These are phyloP conservation scores for Atkinsonella hypoxylon DNA, from an alignment of 2,329 filamentous ascomycete species.

Conservation along the genomic window DNA sequence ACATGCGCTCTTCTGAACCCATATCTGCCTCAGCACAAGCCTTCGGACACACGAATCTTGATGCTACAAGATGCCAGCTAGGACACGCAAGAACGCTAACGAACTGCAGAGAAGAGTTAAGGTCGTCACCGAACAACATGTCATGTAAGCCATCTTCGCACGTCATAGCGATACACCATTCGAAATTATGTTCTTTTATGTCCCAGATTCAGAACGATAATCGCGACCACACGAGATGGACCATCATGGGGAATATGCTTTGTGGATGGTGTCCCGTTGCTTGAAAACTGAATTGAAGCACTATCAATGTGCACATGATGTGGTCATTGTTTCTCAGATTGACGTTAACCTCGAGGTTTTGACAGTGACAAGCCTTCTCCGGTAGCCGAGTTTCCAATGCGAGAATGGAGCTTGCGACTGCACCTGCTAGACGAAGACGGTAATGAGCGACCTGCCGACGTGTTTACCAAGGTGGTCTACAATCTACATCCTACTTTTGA, in stretches of 20 bases:
- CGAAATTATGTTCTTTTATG: neutral
- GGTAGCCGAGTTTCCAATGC: slow-evolving; percentile 82
- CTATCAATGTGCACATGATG: neutral
- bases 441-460: slow-evolving; percentile 67
- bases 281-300: neutral
- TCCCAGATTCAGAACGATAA: neutral
- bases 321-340: neutral
- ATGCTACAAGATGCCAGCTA: slow-evolving; percentile 4
- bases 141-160: slow-evolving; percentile 51
- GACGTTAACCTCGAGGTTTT: slow-evolving; percentile 5
- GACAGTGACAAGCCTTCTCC: slow-evolving; percentile 66
- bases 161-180: neutral
- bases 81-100: slow-evolving; percentile 15
- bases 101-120: slow-evolving; percentile 69
- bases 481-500: slow-evolving; percentile 90
- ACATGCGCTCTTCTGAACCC: neutral
- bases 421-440: slow-evolving; percentile 76
- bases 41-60: slow-evolving; percentile 4
- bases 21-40: neutral
- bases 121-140: slow-evolving; percentile 82
- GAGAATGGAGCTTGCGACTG: slow-evolving; percentile 81
- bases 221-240: neutral
- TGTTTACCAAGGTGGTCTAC: slow-evolving; percentile 89
- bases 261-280: neutral
- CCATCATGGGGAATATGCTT: neutral